Evolutionary conservation across 2,329 filamentous ascomycete species (phyloP).

Genomic region (Neopestalotiopsis sp.): DNA sequence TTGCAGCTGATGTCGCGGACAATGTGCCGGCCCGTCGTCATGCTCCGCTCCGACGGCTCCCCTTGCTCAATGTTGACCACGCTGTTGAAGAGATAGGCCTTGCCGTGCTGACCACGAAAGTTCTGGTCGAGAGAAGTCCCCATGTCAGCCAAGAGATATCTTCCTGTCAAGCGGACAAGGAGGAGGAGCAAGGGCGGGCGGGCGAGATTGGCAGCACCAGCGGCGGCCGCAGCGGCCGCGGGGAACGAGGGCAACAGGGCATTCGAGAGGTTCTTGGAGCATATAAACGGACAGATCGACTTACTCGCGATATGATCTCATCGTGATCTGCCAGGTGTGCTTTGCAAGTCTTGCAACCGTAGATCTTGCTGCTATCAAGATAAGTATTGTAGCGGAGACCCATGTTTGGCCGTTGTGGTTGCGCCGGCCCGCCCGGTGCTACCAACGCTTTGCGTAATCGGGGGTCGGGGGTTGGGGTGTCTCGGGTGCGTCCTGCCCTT

Average conservation of each 20-base stretch:
- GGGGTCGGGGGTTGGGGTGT: not conserved
- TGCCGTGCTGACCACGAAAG: conserved; percentile 97
- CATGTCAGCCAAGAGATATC: not conserved
- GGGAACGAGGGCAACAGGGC: no score
- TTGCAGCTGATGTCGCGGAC: conserved; percentile 92
- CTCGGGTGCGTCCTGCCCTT: not conserved
- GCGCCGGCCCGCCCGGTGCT: not conserved
- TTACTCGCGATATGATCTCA: conserved; percentile 91
- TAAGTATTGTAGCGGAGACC: conserved; percentile 92
- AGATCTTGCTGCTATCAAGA: conserved; percentile 84
- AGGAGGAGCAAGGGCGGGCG: not conserved
- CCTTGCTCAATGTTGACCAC: conserved; percentile 90
- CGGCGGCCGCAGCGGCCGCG: not conserved
- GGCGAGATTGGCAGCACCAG: not conserved
- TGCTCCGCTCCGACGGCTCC: conserved; percentile 91
- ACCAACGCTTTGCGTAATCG: not conserved
- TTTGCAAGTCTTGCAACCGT: conserved; percentile 94
- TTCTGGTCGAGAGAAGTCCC: conserved; percentile 63
- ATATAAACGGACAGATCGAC: conserved; percentile 31
- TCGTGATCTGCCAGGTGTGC: conserved; percentile 94
- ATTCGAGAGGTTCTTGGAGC: not conserved
- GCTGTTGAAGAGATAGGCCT: conserved; percentile 92
- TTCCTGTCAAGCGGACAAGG: not conserved
- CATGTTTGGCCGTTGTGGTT: conserved; percentile 59
- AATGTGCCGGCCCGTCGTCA: conserved; percentile 95